Percentiles rank a stretch among this genome's conserved stretches.
Evolutionary conservation across 345 rosid species (phyloP).

Genomic region (Syzygium oleosum): DNA sequence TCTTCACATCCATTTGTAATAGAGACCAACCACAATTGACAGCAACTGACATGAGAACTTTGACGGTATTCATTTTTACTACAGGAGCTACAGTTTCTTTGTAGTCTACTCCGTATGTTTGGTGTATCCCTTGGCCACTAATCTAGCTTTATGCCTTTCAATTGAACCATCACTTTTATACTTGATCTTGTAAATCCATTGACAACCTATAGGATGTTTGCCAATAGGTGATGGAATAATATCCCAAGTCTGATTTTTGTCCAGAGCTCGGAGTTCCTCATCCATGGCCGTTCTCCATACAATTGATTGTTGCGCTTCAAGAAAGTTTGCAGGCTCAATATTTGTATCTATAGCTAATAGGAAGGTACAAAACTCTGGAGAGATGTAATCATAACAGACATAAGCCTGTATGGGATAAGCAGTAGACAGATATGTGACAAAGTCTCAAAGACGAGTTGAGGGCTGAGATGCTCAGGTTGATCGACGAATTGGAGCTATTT

Average conservation of each 20-base stretch:
- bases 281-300: neutral
- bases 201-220: neutral
- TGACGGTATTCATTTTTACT: too few species aligned
- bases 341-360: neutral
- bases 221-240: neutral
- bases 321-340: neutral
- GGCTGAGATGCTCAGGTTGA: too few species aligned
- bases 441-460: too few species aligned
- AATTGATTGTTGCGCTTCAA: neutral
- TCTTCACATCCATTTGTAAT: neutral
- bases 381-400: neutral
- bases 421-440: too few species aligned
- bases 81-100: neutral
- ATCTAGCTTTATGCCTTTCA: neutral
- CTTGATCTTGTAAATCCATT: neutral
- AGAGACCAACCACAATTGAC: neutral
- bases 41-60: neutral
- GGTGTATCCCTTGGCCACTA: neutral
- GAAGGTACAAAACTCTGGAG: neutral
- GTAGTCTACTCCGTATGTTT: neutral
- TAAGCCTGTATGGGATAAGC: too few species aligned
- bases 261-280: neutral
- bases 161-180: neutral
- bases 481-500: too few species aligned
- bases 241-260: neutral